Evolutionary conservation across 2,329 filamentous ascomycete species (phyloP).

Genomic region (Aspergillus alliaceus): DNA sequence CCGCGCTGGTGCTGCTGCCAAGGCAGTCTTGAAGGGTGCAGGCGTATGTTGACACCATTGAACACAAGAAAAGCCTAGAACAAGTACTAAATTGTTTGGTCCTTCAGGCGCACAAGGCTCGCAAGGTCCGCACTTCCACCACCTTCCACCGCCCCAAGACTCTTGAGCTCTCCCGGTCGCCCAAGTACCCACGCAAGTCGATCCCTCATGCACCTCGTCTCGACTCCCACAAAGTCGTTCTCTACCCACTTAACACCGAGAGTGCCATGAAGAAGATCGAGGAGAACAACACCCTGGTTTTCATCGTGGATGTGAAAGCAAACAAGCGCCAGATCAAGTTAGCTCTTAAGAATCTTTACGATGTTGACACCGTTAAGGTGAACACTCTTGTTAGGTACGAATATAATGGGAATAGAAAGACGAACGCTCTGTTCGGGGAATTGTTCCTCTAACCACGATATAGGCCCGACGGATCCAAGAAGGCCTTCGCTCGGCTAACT

Average conservation of each 20-base stretch:
- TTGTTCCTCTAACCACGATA: constrained; percentile 5
- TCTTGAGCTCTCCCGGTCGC: constrained; percentile 81
- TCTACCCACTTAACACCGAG: constrained; percentile 99
- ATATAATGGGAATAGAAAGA: constrained; percentile 5
- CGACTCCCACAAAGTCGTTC: constrained; percentile 95
- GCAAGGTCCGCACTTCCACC: constrained; percentile 88
- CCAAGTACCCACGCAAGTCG: constrained; percentile 97
- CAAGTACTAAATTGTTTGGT: constrained; percentile 16
- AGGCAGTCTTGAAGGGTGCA: constrained; percentile 94
- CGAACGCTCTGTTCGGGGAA: neutral
- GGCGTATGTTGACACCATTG: constrained; percentile 67
- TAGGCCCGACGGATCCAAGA: constrained; percentile 95
- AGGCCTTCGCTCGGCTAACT: constrained; percentile 95
- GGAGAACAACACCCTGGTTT: constrained; percentile 99
- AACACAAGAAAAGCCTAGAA: neutral
- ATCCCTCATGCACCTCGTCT: constrained; percentile 86
- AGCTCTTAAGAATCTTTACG: constrained; percentile 98
- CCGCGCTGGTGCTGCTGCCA: constrained; percentile 89
- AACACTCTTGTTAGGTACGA: constrained; percentile 94
- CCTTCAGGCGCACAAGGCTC: constrained; percentile 75
- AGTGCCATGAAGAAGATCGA: constrained; percentile 99
- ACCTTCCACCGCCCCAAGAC: constrained; percentile 99
- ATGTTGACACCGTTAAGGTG: constrained; percentile 97
- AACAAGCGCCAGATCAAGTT: constrained; percentile 99
- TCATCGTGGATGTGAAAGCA: constrained; percentile 94